Evolutionary conservation across 2,329 filamentous ascomycete species (phyloP), one percentile per base, ranked within the genome.

Genomic region (Scedosporium minutisporum): DNA sequence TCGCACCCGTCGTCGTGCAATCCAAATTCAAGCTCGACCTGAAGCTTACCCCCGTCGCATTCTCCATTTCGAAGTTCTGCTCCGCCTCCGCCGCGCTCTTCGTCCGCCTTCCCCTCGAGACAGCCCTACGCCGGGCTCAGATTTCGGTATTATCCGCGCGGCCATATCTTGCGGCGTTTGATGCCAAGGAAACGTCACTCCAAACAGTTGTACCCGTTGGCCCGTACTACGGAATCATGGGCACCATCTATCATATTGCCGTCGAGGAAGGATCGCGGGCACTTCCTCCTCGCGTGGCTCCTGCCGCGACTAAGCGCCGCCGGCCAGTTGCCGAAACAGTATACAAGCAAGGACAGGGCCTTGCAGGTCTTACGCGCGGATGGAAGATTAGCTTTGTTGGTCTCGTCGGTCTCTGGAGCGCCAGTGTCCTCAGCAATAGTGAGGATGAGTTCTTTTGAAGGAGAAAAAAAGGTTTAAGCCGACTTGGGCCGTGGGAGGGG

Each of bases 51-150:
- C 93, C 95, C 0, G 86, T 87, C 53, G 84, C 89, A 14, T 97
- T 96, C 79, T 91, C 88, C 21, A 72, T 96, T 57, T 86, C 87
- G 70, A 90, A 90, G 61, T 96, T 97, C 75, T 80, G 90, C 67
- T 86, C 90, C 14, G 92, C 90, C 2, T 87, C 87, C 0, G 81
- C 86, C 2, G 93, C 96, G 58, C 83, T 97, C 38, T 89, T 95
- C 69, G 75, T 96, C 67, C 93, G 93, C 70, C 84, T 97, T 12
- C 95, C 95, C 0, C 80, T 97, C 4, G 95, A 99, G 75, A 97
- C 93, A 0, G 89, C 96, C 16, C 82, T 97, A 6, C 87, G 95
- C 58, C 86, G 95, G 64, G 93, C 91, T 4, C 95, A 99, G 74
- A 88, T 95, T 64, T 81, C 87, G 1, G 86, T 91, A 1, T 80